These are phyloP conservation scores for Chlorokybus atmophyticus DNA, from an alignment of 139 green algal species.

Conservation along the genomic window DNA sequence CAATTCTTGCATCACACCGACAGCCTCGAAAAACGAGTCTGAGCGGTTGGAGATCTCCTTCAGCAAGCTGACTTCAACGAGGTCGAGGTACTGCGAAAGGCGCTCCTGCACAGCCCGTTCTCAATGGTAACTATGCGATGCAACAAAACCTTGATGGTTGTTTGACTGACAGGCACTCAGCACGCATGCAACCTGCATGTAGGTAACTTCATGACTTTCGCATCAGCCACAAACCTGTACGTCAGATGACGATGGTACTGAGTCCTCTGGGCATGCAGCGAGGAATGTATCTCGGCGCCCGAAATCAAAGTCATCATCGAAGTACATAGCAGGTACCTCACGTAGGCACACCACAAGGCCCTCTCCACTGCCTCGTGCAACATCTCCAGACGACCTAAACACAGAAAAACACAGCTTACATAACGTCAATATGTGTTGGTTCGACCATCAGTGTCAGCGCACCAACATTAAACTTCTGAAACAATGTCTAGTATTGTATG, in stretches of 20 bases:
- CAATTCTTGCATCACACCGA: slow-evolving; percentile 56
- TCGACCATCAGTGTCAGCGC: too few species aligned
- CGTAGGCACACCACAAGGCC: slow-evolving; percentile 20
- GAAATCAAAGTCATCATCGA: slow-evolving; percentile 27
- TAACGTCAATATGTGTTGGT: too few species aligned
- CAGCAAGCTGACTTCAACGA: slow-evolving; percentile 30
- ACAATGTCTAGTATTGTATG: too few species aligned
- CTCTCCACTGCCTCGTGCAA: slow-evolving; percentile 18
- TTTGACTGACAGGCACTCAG: too few species aligned
- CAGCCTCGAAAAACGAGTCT: slow-evolving; percentile 37
- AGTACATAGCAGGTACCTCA: slow-evolving; percentile 25
- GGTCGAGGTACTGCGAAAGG: slow-evolving; percentile 32
- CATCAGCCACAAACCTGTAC: too few species aligned
- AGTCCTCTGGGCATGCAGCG: slow-evolving; percentile 10
- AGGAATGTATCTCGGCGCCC: slow-evolving; percentile 16
- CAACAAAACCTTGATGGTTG: too few species aligned
- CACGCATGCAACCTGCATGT: too few species aligned
- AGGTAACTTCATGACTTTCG: too few species aligned
- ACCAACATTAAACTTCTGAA: too few species aligned
- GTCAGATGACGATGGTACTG: too few species aligned
- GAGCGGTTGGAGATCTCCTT: slow-evolving; percentile 27
- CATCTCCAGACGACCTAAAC: too few species aligned
- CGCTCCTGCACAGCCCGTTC: slow-evolving; percentile 30
- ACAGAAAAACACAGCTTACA: too few species aligned
- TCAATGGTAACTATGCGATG: background rate